Evolutionary conservation across 2,329 filamentous ascomycete genomes (phyloP), one percentile per base, ranked within the genome.

Genomic region (Monosporascus sp.): DNA sequence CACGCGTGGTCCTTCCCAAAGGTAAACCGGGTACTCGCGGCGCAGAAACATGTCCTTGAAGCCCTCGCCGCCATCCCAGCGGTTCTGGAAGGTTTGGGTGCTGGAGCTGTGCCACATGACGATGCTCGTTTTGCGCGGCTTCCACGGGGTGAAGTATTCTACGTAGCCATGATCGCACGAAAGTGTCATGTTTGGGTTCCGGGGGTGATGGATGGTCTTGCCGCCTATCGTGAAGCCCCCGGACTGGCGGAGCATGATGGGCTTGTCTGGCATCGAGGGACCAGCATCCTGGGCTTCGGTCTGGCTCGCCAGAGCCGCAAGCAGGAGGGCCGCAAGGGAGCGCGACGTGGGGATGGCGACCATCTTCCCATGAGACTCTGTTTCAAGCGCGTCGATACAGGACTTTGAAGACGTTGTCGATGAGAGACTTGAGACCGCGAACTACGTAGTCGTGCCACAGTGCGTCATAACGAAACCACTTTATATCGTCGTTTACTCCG

Each of bases 121-220:
- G 22, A 72, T 52, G 51, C 64, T 66, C 17, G 68, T 70, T 48
- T 60, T 59, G 25, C 69, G 65, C 6, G 64, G 65, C 9, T 49
- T 57, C 62, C 62, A 68, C 2, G 70, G 69, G 25, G 66, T 61
- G 54, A 72, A 72, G 54, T 71, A 71, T 58, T 71, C 69, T 58
- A 71, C 63, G 52, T 71, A 72, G 24, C 69, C 69, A 55, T 71
- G 68, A 46, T 72, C 70, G 58, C 69, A 72, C 1, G 67, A 67
- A 6, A 71, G 63, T 0, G 68, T 71, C 53, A 54, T 50, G 45
- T 63, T 66, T 1, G 65, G 61, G 48, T 61, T 63, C 5, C 39
- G 39, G 2, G 68, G 65, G 39, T 64, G 66, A 18, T 61, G 53
- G 45, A 70, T 66, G 37, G 63, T 53, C 47, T 56, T 65, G 39